Evolutionary conservation across 176 grass and related monocot species (phyloP).

Genomic region (Phragmites australis): DNA sequence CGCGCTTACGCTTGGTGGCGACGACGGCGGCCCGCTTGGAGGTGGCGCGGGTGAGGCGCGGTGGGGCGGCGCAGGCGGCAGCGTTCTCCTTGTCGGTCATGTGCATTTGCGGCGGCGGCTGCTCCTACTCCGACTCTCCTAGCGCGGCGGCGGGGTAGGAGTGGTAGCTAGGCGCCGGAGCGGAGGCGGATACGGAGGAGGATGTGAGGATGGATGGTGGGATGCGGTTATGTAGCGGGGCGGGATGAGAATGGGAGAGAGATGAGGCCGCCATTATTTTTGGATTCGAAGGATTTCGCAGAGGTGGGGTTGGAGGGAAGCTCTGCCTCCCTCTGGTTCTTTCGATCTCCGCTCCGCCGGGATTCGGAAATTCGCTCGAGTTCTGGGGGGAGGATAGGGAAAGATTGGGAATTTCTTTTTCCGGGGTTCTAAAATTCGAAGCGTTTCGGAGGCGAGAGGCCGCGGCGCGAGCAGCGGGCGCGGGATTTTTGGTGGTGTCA

Average conservation of each 20-base stretch:
- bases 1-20: slow-evolving; percentile 65
- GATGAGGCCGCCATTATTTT: slow-evolving; percentile 45
- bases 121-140: slow-evolving; percentile 45
- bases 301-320: slow-evolving; percentile 26
- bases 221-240: slow-evolving; percentile 17
- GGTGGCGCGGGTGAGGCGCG: slow-evolving; percentile 54
- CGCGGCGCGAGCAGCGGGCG: slow-evolving; percentile 13
- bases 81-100: slow-evolving; percentile 63
- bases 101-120: slow-evolving; percentile 1
- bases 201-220: neutral
- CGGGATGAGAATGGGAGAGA: slow-evolving; percentile 27
- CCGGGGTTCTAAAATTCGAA: neutral
- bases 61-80: neutral
- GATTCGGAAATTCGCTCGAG: slow-evolving; percentile 21
- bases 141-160: neutral
- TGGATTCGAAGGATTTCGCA: slow-evolving; percentile 45
- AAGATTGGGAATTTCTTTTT: neutral
- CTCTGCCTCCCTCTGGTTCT: neutral
- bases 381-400: slow-evolving; percentile 21
- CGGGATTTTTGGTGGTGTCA: slow-evolving; percentile 8
- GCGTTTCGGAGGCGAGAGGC: slow-evolving; percentile 12
- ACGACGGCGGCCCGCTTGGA: slow-evolving; percentile 30
- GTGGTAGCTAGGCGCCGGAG: neutral
- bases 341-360: slow-evolving; percentile 5
- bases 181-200: neutral